These are phyloP conservation scores for Comarum palustre DNA, from an alignment of 306 rosid species.

Conservation along the genomic window DNA sequence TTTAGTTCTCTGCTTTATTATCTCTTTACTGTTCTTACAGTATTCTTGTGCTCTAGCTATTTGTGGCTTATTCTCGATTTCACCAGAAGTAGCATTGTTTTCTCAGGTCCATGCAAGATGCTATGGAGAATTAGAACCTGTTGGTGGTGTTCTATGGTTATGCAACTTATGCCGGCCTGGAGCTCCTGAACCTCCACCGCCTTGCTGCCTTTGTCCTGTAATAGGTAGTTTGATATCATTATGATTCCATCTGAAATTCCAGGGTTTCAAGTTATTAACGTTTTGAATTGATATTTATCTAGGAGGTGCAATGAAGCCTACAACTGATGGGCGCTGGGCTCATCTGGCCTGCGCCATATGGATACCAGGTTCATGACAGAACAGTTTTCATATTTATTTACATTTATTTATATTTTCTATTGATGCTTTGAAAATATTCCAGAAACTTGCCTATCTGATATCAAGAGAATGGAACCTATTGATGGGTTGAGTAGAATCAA, in stretches of 20 bases:
- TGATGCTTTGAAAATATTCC: conserved; percentile 36
- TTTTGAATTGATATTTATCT: conserved; percentile 31
- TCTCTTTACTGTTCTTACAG: conserved; percentile 19
- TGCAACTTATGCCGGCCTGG: conserved; percentile 93
- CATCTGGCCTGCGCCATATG: conserved; percentile 99
- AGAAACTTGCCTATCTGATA: conserved; percentile 98
- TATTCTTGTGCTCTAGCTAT: background rate
- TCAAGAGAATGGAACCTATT: conserved; percentile 96
- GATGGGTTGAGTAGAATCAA: conserved; percentile 86
- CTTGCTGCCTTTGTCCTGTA: conserved; percentile 94
- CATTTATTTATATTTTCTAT: conserved; percentile 22
- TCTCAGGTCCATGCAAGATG: conserved; percentile 92
- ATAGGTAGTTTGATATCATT: conserved; percentile 54
- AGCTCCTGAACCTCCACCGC: conserved; percentile 67
- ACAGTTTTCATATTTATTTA: conserved; percentile 20
- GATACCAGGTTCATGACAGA: conserved; percentile 83
- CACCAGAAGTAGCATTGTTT: conserved; percentile 9
- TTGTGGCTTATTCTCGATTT: conserved; percentile 13
- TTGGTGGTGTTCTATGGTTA: conserved; percentile 84
- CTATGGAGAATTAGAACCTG: conserved; percentile 91
- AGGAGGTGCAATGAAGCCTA: conserved; percentile 99
- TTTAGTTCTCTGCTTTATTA: conserved; percentile 19
- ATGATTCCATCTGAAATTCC: conserved; percentile 15
- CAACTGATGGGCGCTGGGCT: conserved; percentile 98
- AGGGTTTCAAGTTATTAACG: conserved; percentile 18